A percentile compares a stretch with the other conserved stretches of the same genome.
Conservation (phyloP, 75 land plant species). For the Cupressus sempervirens region DNA sequence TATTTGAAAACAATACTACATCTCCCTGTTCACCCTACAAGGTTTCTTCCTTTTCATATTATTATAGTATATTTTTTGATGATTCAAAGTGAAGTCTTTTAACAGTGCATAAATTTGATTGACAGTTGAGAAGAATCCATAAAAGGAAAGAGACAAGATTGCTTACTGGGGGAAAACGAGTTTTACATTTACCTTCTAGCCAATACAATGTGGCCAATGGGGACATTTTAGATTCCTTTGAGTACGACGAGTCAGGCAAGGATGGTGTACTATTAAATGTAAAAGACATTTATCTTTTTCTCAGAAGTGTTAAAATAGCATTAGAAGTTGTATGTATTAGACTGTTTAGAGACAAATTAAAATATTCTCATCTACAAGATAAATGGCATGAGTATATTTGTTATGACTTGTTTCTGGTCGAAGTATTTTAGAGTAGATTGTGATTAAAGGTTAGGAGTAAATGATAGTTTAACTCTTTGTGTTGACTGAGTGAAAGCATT, state of each 20-base stretch:
- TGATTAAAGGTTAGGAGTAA: background rate
- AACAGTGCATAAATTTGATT: background rate
- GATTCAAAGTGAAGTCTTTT: background rate
- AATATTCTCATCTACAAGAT: background rate
- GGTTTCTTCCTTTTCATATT: background rate
- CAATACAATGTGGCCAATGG: background rate
- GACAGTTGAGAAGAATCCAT: constrained; percentile 3
- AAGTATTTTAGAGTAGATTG: background rate
- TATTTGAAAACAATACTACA: background rate
- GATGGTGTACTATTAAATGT: background rate
- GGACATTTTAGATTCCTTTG: constrained; percentile 5
- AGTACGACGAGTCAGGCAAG: background rate
- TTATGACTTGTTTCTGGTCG: background rate
- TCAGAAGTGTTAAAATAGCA: background rate
- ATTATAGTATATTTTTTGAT: background rate
- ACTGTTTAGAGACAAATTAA: background rate
- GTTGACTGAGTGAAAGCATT: background rate
- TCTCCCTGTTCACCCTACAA: background rate
- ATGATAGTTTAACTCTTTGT: background rate
- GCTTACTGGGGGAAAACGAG: background rate
- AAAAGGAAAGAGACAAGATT: background rate
- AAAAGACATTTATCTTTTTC: background rate
- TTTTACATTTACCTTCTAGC: background rate
- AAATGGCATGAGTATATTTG: background rate
- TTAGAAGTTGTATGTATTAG: background rate